Evolutionary conservation across 257 asterid genomes (phyloP), one percentile per base, ranked within the genome.

Genomic region (Nicotiana tomentosiformis): DNA sequence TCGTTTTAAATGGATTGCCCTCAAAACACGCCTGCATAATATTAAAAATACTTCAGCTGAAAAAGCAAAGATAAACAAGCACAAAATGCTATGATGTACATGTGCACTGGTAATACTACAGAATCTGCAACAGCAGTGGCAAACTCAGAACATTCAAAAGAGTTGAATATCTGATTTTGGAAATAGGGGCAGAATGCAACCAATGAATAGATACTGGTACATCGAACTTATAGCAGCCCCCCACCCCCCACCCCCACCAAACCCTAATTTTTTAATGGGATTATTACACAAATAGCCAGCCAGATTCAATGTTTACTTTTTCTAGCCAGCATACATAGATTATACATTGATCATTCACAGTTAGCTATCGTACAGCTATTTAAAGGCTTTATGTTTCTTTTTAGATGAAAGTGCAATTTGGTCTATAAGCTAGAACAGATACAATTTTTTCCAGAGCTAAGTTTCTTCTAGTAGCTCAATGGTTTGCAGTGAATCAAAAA

Each of bases 1-100:
- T 86, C 60, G 99, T 96, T 88, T 91, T 96, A 84, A 96, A 96
- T 60, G 99, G 98, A 78, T 96, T 96, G 72, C 99, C 99, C 88
- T 96, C 99, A 81, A 94, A 96, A 82, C 96, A 91, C 26, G 97
- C 98, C 99, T 96, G 83, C 85, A 86, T 9, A 76, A 55, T 16
- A 70, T 30, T 84, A 74, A 3, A 33, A 20, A 66, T 29, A 35
- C 39, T 0, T 29, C 37, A 65, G 62, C 51, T 7, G 17, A 62
- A 66, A 76, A 20, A 70, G 16, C n/a, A 39, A 26, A 30, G 26
- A 49, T 3, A 23, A 74, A 23, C 23, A 74, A 74, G 1, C 62
- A 74, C 4, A 76, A 51, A 51, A 16, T 49, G 46, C 0, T 51
- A 5, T 16, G 46, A 4, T 51, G 46, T 51, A 51, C 64, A 51